A percentile compares a stretch with the other conserved stretches of the same genome.
Evolutionary conservation across 768 basidiomycete species (phyloP).

Genomic region (Brasilioporus rufonigricans): DNA sequence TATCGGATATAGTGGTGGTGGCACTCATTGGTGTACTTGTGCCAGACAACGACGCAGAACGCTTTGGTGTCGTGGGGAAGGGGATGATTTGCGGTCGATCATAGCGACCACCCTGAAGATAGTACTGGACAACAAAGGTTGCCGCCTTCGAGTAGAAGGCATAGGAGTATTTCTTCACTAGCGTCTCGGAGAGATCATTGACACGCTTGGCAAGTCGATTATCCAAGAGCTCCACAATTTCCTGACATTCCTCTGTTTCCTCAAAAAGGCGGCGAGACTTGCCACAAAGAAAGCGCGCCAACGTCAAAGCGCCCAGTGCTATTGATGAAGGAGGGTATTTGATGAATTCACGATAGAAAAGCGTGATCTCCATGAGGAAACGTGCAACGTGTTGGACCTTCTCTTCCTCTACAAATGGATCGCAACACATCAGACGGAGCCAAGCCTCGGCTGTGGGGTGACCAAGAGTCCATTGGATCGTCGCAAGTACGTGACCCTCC

Average conservation of each 20-base stretch:
- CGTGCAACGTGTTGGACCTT: constrained; percentile 95
- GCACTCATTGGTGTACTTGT: constrained; percentile 74
- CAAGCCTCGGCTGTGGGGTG: constrained; percentile 98
- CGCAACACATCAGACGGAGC: constrained; percentile 82
- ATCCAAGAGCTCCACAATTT: constrained; percentile 86
- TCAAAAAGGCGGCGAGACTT: constrained; percentile 77
- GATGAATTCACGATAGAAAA: constrained; percentile 96
- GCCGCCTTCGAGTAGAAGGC: constrained; percentile 96
- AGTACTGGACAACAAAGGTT: constrained; percentile 89
- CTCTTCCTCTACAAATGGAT: constrained; percentile 73
- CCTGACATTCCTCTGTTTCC: constrained; percentile 79
- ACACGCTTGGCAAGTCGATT: constrained; percentile 82
- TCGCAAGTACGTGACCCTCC: constrained; percentile 96
- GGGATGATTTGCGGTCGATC: constrained; percentile 43
- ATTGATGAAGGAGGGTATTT: constrained; percentile 82
- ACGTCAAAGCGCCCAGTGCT: constrained; percentile 84
- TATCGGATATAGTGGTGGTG: constrained; percentile 69
- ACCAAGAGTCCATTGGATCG: constrained; percentile 94
- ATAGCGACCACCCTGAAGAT: constrained; percentile 84
- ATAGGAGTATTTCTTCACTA: constrained; percentile 97
- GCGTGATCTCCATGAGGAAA: constrained; percentile 98
- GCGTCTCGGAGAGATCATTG: constrained; percentile 91
- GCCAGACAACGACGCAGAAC: constrained; percentile 41
- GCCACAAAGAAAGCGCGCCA: constrained; percentile 86
- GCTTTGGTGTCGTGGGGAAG: constrained; percentile 63